These are phyloP conservation scores for Eucalyptus pumila DNA, from an alignment of 345 rosid species.

Conservation along the genomic window DNA sequence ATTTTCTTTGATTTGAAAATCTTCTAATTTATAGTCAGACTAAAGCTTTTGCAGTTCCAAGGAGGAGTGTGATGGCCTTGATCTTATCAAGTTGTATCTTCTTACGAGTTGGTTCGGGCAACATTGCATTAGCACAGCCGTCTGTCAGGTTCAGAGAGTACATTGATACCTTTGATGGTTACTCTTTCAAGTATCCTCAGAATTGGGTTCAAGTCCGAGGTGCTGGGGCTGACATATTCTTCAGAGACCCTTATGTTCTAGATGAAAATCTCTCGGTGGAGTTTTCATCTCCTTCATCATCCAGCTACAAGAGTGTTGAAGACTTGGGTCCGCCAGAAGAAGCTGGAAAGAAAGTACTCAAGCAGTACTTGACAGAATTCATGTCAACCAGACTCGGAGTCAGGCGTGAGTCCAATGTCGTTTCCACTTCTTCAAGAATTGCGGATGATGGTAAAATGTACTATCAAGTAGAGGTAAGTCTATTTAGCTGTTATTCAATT, in stretches of 20 bases:
- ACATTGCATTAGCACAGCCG: conserved; percentile 25
- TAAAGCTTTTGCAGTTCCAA: conserved; percentile 74
- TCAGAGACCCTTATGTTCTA: conserved; percentile 77
- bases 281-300: conserved; percentile 95
- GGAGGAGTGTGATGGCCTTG: conserved; percentile 51
- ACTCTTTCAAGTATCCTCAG: conserved; percentile 77
- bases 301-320: conserved; percentile 59
- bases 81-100: conserved; percentile 43
- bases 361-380: conserved; percentile 87
- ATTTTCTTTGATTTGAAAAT: background rate
- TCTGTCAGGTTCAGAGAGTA: conserved; percentile 57
- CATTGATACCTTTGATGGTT: conserved; percentile 85
- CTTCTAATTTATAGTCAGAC: conserved; percentile 36
- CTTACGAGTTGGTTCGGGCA: conserved; percentile 13
- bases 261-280: conserved; percentile 84
- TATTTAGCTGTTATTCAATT: background rate
- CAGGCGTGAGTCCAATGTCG: conserved; percentile 51
- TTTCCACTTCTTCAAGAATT: conserved; percentile 63
- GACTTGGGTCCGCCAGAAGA: conserved; percentile 83
- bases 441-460: conserved; percentile 90
- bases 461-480: conserved; percentile 80
- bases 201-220: conserved; percentile 91
- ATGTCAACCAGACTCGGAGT: conserved; percentile 97
- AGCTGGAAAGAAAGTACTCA: conserved; percentile 70
- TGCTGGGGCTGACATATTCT: conserved; percentile 91